phyloP scores from a whole-genome alignment of 164 flowering plant genomes.

The Stephania cephalantha region DNA sequence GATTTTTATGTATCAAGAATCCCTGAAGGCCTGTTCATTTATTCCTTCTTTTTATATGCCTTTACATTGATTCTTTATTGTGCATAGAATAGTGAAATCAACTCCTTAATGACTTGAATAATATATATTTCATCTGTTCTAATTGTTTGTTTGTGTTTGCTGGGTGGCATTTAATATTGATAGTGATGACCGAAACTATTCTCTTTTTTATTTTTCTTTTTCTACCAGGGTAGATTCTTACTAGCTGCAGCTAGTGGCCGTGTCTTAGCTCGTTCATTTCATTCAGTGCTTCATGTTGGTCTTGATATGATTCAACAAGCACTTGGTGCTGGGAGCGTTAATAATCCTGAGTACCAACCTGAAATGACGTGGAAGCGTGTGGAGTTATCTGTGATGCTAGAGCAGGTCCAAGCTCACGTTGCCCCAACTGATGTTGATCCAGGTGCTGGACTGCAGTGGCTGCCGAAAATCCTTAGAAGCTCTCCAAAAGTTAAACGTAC shows the following conservation, averaged over 20 bases:
- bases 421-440: constrained; percentile 99
- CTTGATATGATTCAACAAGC: constrained; percentile 90
- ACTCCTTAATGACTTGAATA: not conserved
- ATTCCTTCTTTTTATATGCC: not conserved
- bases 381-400: constrained; percentile 93
- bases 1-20: not conserved
- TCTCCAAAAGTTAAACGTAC: constrained; percentile 97
- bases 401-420: constrained; percentile 99
- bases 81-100: not conserved
- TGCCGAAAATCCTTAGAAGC: constrained; percentile 84
- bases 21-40: not conserved
- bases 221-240: constrained; percentile 87
- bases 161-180: not conserved
- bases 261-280: constrained; percentile 93
- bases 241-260: constrained; percentile 99
- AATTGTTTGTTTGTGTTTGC: not conserved
- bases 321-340: constrained; percentile 57
- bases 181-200: not conserved
- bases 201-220: constrained; percentile 5
- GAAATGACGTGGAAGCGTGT: constrained; percentile 96
- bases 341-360: constrained; percentile 68
- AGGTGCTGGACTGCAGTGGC: constrained; percentile 99
- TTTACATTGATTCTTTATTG: not conserved
- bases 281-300: constrained; percentile 91
- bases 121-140: not conserved